Evolutionary conservation across 2,329 filamentous ascomycete species (phyloP).

Genomic region (Colletotrichum magnum): DNA sequence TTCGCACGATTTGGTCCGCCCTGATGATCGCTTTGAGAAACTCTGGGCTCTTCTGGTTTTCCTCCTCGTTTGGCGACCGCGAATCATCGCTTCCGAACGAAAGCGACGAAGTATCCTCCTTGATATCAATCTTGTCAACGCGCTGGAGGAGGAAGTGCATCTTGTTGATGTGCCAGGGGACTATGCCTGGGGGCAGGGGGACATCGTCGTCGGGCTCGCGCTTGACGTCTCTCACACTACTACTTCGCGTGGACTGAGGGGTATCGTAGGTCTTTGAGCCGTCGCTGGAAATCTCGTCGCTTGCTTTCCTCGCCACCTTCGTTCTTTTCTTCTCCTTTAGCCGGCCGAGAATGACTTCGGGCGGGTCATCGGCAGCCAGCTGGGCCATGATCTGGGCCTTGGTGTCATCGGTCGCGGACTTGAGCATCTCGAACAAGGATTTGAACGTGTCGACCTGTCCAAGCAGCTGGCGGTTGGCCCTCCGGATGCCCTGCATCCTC

Average conservation of each 20-base stretch:
- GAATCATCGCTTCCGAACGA: neutral
- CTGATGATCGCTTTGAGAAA: slow-evolving; percentile 6
- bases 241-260: neutral
- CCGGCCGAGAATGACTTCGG: slow-evolving; percentile 10
- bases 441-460: slow-evolving; percentile 17
- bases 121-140: slow-evolving; percentile 17
- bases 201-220: slow-evolving; percentile 1
- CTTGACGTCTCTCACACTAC: neutral
- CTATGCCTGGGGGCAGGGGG: neutral
- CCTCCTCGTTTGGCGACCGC: neutral
- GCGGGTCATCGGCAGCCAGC: slow-evolving; percentile 9
- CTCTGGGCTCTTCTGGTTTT: slow-evolving; percentile 9
- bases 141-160: slow-evolving; percentile 30
- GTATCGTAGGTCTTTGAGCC: neutral
- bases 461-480: slow-evolving; percentile 22
- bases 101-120: neutral
- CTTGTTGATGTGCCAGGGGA: slow-evolving; percentile 26
- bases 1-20: neutral
- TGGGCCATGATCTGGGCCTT: slow-evolving; percentile 17
- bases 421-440: slow-evolving; percentile 24
- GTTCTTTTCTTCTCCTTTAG: neutral
- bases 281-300: neutral
- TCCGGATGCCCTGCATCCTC: slow-evolving; percentile 34
- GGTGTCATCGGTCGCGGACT: slow-evolving; percentile 5
- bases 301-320: neutral